Base-by-base conservation (phyloP, 1,139 yeast genomes). In the Debaryomycetaceae sp. region DNA sequence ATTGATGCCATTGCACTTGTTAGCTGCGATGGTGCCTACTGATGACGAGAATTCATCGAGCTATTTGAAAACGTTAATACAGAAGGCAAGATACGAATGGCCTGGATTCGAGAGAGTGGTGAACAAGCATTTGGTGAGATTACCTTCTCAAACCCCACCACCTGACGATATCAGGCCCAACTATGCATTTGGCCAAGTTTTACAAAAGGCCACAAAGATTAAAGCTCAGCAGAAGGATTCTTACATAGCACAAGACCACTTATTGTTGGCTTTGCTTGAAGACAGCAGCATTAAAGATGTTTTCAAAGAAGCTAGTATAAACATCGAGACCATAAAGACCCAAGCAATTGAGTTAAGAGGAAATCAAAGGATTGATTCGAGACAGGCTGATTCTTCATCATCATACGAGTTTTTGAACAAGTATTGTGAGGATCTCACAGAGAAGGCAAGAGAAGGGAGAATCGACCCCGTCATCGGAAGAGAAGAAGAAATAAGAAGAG, bases 401-500 rank as follows among this genome's bases (percentile, higher is more conserved):
- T 79, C 86, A 47, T 83, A 79, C 56, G 99, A 93, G 64, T 93
- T 89, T 57, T 75, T 95, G 58, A 72, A 78, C 50, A 93, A 95
- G 64, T 93, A 93, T 65, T 96, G 98, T 50, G 80, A 85, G 54
- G 97, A 93, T 63, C 78, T 93, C 72, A 95, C 99, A 0, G 95
- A 88, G 57, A 83, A 83, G 65, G 99, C 99, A 9, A 78, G 96
- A 52, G 85, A 87, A 59, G 99, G 99, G 60, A 87, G 87, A 63
- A 81, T 93, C 49, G 99, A 93, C 65, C 99, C 99, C 2, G 99
- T 95, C 41, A 95, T 93, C 62, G 99, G 99, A 44, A 85, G 99
- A 70, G 99, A 93, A 65, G 99, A 93, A 65, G 99, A 93, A 68
- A 93, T 95, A 53, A 81, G 99, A 68, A 78, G 98, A 55, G 90